Evolutionary conservation across 495 filamentous ascomycete species (phyloP), one percentile per base, ranked within the genome.

Genomic region (Collariella sp.): DNA sequence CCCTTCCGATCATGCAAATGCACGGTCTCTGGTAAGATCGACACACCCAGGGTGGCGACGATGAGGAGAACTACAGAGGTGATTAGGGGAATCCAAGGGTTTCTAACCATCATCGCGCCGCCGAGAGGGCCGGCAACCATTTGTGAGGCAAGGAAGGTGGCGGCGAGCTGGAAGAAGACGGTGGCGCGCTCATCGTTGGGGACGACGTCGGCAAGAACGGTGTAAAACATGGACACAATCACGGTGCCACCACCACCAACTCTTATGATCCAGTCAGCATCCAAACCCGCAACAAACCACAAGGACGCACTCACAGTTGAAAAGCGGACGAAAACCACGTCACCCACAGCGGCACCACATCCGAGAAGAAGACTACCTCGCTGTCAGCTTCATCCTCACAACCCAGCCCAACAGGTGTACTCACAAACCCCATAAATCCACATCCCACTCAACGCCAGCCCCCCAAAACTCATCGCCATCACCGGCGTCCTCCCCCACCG

Each of bases 151-250:
- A 69, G 59, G 29, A 56, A 64, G 3, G 49, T 50, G n/a, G 67
- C 62, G 5, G 22, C 22, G 5, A 69, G 19, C 33, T 58, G 65
- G 54, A 69, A 67, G 51, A 67, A 71, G 35, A 61, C 54, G 16
- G 62, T 62, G 9, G 68, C 59, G 20, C 65, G 53, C 43, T 60
- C 47, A 1, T 46, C 40, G 11, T 59, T 44, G 5, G 59, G 61
- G 0, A 65, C 54, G n/a, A 67, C 65, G 38, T 71, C 67, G 12
- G 68, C 57, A 9, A 70, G 9, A 15, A 61, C 47, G 34, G 68
- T 70, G 39, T 63, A 70, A 1, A 69, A 13, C 65, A 69, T 69
- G 45, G 68, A 64, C n/a, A 57, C 42, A 12, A 62, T 16, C 5
- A 67, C 56, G 11, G 51, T 15, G 3, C 44, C 53, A 16, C 66